Percentiles rank a stretch among this genome's conserved stretches.
Conservation (phyloP, 192 early-diverging fungal species). For the Gonapodya prolifera region DNA sequence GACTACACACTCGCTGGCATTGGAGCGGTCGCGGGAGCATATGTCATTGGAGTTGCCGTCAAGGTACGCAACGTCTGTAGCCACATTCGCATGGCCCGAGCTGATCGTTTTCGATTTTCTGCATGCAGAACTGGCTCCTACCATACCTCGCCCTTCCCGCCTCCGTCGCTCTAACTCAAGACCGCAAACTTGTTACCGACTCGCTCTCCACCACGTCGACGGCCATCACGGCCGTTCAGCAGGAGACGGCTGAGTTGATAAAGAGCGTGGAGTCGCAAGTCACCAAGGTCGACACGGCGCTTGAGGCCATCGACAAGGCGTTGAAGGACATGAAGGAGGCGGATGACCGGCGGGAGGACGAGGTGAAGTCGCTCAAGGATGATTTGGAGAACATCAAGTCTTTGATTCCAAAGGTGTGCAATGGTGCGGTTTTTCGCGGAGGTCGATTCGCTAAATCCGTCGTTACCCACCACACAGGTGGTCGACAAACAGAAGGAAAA, state of each 20-base stretch:
- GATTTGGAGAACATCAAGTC: conserved; percentile 58
- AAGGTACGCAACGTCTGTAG: too few species aligned
- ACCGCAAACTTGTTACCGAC: background rate
- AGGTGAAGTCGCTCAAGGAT: conserved; percentile 55
- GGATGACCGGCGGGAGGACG: conserved; percentile 52
- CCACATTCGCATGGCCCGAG: too few species aligned
- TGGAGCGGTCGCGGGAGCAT: too few species aligned
- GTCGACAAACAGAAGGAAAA: conserved; percentile 61
- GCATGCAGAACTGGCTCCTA: background rate
- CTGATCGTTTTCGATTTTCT: background rate
- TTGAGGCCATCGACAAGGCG: conserved; percentile 16
- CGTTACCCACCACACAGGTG: conserved; percentile 35
- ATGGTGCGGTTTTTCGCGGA: too few species aligned
- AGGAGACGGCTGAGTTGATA: conserved; percentile 42
- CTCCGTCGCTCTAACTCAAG: background rate
- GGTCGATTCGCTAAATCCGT: too few species aligned
- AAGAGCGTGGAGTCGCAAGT: conserved; percentile 52
- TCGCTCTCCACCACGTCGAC: background rate
- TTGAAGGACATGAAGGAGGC: conserved; percentile 27
- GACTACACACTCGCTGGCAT: too few species aligned
- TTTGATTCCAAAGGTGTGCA: conserved; percentile 69
- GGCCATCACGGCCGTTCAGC: background rate
- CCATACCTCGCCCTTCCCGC: background rate
- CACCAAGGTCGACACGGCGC: conserved; percentile 38
- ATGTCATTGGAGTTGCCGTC: too few species aligned